Conservation (phyloP, 805 yeast species). For the Candida khao-thaluensis region DNA sequence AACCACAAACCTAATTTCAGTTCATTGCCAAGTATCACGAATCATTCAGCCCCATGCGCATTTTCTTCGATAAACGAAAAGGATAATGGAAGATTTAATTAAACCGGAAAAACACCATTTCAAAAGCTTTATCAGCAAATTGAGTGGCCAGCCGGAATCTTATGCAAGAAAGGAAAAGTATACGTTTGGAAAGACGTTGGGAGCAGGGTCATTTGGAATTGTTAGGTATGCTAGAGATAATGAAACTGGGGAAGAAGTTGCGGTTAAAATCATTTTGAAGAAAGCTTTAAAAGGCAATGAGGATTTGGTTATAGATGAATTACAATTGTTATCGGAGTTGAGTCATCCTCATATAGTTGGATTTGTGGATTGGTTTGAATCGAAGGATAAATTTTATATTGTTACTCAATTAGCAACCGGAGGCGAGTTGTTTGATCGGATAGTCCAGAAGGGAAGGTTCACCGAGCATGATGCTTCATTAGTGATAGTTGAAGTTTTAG, state of each 20-base stretch:
- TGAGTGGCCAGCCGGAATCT: constrained; percentile 72
- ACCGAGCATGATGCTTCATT: constrained; percentile 85
- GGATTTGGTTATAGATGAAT: constrained; percentile 74
- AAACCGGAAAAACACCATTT: constrained; percentile 21
- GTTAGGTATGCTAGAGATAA: constrained; percentile 71
- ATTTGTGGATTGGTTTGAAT: constrained; percentile 90
- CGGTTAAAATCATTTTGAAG: constrained; percentile 84
- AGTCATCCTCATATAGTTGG: constrained; percentile 86
- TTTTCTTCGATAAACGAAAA: neutral
- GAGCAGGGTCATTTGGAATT: constrained; percentile 95
- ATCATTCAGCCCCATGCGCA: constrained; percentile 3
- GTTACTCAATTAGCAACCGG: constrained; percentile 95
- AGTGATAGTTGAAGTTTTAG: constrained; percentile 69
- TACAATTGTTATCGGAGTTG: constrained; percentile 63
- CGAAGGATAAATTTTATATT: constrained; percentile 86
- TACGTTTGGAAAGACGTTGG: constrained; percentile 78
- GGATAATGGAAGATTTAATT: constrained; percentile 8
- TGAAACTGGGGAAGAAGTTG: constrained; percentile 65
- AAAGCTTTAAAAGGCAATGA: constrained; percentile 81
- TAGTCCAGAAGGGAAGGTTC: constrained; percentile 75
- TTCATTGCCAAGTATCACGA: too few relatives aligned
- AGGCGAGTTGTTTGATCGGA: constrained; percentile 91
- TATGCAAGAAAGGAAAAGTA: constrained; percentile 67
- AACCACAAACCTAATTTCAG: too few relatives aligned
- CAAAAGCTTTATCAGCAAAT: constrained; percentile 47